Evolutionary conservation across 2,329 filamentous ascomycete species (phyloP), one percentile per base, ranked within the genome.

Genomic region (Cordyceps tenuipes): DNA sequence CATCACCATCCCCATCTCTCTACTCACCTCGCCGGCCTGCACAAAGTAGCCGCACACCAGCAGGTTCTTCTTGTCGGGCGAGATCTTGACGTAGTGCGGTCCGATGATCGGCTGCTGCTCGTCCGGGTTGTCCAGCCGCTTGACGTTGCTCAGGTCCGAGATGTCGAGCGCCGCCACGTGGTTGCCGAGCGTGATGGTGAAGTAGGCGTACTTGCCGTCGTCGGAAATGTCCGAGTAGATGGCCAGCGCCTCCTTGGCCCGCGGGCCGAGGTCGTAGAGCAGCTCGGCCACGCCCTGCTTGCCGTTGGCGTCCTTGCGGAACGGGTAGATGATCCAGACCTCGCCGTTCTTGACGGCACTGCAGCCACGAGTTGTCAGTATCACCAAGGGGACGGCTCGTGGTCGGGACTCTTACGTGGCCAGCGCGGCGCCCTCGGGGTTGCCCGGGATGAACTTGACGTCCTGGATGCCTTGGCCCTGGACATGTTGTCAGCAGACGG

Each of bases 41-140:
- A 87, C 81, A 66, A 86, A 86, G 73, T 86, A 86, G 57, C 84
- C 84, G n/a, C 81, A 84, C 15, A 86, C 82, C 2, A 86, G 75
- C 17, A 86, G 70, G 68, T 86, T 81, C 75, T 84, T 84, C 75
- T 85, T 82, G 64, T 86, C 83, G 0, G 83, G 83, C 5, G 81
- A 80, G 62, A 86, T 75, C 74, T 86, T 86, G 72, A 86, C 73
- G 65, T 85, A 86, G 73, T 86, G 83, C 0, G 83, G 83, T 0
- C 83, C 82, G 57, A 85, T 76, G 61, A 80, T 82, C 21, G 81
- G 82, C 69, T 86, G 83, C 34, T 75, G 69, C 68, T 82, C 79
- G 60, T 84, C 69, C 0, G 83, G 83, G 65, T 86, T 73, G 63
- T 86, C 84, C 23, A 86, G 80, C 12, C 83, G 80, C 72, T 81